These are phyloP conservation scores for Macaranga tanarius DNA, from an alignment of 441 rosid species.

Conservation along the genomic window DNA sequence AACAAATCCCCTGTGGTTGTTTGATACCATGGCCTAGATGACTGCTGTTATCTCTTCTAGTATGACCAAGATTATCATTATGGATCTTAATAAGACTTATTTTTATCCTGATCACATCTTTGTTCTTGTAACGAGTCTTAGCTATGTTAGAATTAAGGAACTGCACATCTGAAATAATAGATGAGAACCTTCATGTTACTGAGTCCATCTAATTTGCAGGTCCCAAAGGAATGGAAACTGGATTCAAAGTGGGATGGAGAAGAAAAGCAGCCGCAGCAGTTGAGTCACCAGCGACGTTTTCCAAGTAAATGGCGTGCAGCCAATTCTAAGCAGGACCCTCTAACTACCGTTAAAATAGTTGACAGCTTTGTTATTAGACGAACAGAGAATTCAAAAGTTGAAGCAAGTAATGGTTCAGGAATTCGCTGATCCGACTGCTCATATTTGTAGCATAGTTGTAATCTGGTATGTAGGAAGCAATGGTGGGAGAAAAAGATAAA, in stretches of 20 bases:
- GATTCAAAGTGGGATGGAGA: conserved; percentile 90
- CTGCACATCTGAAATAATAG: not conserved
- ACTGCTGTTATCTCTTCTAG: not conserved
- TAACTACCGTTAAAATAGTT: conserved; percentile 72
- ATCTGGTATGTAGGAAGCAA: conserved; percentile 24
- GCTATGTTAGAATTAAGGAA: not conserved
- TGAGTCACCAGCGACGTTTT: conserved; percentile 58
- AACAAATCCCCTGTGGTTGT: not conserved
- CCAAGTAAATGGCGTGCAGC: conserved; percentile 98
- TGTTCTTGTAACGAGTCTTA: too few relatives aligned
- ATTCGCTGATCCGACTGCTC: conserved; percentile 34
- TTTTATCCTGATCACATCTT: not conserved
- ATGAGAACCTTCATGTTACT: conserved; percentile 5
- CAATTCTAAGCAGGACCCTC: conserved; percentile 62
- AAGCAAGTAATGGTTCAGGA: conserved; percentile 39
- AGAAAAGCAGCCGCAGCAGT: conserved; percentile 49
- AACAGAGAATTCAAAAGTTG: conserved; percentile 37
- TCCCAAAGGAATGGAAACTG: conserved; percentile 94
- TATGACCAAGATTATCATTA: not conserved
- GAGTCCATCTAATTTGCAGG: conserved; percentile 42
- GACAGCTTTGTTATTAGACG: conserved; percentile 67
- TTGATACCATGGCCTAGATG: not conserved
- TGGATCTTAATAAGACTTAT: not conserved
- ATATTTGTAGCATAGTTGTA: conserved; percentile 31
- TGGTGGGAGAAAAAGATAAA: conserved; percentile 3